These are phyloP conservation scores for Suillus clintonianus DNA, from an alignment of 768 basidiomycete genomes.

Conservation along the genomic window DNA sequence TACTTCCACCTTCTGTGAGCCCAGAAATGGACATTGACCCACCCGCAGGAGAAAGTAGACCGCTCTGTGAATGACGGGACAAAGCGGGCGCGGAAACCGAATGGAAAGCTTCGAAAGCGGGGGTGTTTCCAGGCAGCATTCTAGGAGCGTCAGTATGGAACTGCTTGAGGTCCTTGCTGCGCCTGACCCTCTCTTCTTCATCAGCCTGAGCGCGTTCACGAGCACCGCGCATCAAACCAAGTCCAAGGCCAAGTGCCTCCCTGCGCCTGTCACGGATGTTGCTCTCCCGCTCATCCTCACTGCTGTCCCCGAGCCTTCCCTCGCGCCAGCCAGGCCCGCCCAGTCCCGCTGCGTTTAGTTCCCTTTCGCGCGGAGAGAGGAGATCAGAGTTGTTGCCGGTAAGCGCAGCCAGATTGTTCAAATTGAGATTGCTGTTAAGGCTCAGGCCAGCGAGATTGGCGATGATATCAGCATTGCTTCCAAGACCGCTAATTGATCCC, in stretches of 20 bases:
- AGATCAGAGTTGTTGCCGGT: constrained; percentile 28
- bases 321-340: constrained; percentile 39
- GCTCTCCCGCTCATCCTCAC: constrained; percentile 42
- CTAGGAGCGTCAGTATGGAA: constrained; percentile 37
- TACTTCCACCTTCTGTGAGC: constrained; percentile 15
- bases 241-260: constrained; percentile 41
- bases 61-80: constrained; percentile 27
- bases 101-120: constrained; percentile 80
- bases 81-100: constrained; percentile 41
- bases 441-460: constrained; percentile 31
- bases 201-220: constrained; percentile 68
- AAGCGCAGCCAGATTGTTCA: constrained; percentile 27
- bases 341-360: constrained; percentile 45
- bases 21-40: constrained; percentile 10
- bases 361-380: constrained; percentile 45
- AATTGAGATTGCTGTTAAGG: constrained; percentile 28
- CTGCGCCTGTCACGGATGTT: constrained; percentile 45
- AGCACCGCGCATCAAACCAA: constrained; percentile 46
- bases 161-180: constrained; percentile 53
- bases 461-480: constrained; percentile 29
- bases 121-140: constrained; percentile 42
- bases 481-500: constrained; percentile 22
- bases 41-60: constrained; percentile 21
- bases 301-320: constrained; percentile 33
- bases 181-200: constrained; percentile 51